phyloP scores from a whole-genome alignment of 352 stramenopile genomes.

The Globisporangium cylindrosporum region DNA sequence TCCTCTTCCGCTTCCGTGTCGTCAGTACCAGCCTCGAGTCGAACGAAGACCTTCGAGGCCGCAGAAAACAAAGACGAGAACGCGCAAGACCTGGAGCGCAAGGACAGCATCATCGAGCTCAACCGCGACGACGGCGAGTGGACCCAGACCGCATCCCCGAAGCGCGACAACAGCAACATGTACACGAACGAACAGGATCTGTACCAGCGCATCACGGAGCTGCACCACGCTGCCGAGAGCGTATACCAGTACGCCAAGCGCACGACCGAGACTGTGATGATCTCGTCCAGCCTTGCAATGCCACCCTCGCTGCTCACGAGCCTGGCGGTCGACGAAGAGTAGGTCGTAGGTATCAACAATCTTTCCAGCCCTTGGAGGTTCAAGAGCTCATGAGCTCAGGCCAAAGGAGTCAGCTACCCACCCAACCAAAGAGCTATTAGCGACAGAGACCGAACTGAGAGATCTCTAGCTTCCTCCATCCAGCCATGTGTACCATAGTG shows the following conservation, averaged over 20 bases:
- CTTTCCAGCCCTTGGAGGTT: neutral
- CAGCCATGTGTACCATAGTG: neutral
- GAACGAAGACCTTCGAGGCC: constrained; percentile 8
- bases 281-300: neutral
- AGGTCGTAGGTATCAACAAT: neutral
- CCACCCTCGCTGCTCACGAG: neutral
- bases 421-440: neutral
- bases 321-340: constrained; percentile 10
- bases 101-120: constrained; percentile 14
- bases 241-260: constrained; percentile 19
- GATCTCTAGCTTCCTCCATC: neutral
- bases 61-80: neutral
- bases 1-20: neutral
- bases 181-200: constrained; percentile 1
- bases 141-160: neutral
- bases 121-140: constrained; percentile 14
- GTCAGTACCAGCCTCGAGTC: neutral
- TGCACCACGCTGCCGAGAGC: constrained; percentile 16
- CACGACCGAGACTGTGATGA: constrained; percentile 11
- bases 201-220: constrained; percentile 16
- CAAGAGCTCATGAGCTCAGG: neutral
- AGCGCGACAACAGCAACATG: too few relatives aligned
- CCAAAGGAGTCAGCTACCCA: neutral
- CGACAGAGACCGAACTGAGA: neutral
- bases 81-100: neutral